Evolutionary conservation across 495 filamentous ascomycete genomes (phyloP), one percentile per base, ranked within the genome.

Genomic region (Chaetomium fimeti): DNA sequence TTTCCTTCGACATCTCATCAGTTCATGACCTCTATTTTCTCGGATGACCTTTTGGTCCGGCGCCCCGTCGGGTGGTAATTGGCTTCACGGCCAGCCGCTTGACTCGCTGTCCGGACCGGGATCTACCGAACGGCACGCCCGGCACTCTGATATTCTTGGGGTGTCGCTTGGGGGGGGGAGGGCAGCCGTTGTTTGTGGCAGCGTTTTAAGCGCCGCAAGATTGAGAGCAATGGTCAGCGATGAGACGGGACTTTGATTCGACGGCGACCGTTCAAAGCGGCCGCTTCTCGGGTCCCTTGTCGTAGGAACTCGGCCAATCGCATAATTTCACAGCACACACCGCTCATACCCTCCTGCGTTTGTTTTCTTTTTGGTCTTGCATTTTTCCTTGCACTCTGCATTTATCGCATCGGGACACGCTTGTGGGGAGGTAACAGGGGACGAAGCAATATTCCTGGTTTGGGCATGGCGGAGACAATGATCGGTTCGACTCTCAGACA

Each of bases 401-500:
- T 65, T 66, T 65, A 68, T 69, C 71, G 72, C 71, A 75, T 68
- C 72, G 62, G 70, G 64, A 64, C 68, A 69, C 72, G 73, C 76
- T 77, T 75, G 76, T 75, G 76, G 76, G 76, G 77, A 79, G 72
- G 76, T 62, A 69, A 58, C 24, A 71, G 70, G 73, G 72, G 74
- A 74, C 45, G 69, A 71, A 67, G 68, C 69, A 70, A 65, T 36
- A 36, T 64, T 63, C 55, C 53, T 59, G 16, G 54, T 53, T 55
- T 52, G 52, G 54, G 49, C 25, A 53, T 16, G 55, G 29, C 29
- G 61, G 36, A 32, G n/a, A 57, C 25, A 43, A 48, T 54, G 29
- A 53, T 27, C 27, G 28, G 54, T 22, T n/a, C 25, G 47, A 29
- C 8, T 22, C 25, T 24, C 36, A 24, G 16, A 25, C 61, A 32